Percentiles rank a stretch among this genome's conserved stretches.
These are phyloP conservation scores for Zopfia rhizophila DNA, from an alignment of 2,329 filamentous ascomycete genomes.

Conservation along the genomic window DNA sequence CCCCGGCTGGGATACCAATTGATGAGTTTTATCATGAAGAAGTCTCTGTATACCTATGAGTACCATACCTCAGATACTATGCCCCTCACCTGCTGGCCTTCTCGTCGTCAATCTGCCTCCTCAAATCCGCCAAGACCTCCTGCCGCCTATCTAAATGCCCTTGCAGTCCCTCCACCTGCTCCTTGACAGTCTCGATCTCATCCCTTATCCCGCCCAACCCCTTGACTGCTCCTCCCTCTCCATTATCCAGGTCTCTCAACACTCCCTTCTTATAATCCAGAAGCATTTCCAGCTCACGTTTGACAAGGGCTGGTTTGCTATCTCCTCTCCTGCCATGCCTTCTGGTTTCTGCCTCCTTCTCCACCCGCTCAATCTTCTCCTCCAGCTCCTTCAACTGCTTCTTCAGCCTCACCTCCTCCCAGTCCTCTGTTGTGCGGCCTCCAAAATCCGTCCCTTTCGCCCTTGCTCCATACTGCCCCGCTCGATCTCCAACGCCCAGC, in stretches of 20 bases:
- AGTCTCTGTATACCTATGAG: no score
- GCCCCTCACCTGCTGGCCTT: slow-evolving; percentile 62
- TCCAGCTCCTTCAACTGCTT: slow-evolving; percentile 92
- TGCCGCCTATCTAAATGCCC: slow-evolving; percentile 81
- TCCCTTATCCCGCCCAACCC: slow-evolving; percentile 81
- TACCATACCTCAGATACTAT: no score
- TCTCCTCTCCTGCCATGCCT: slow-evolving; percentile 69
- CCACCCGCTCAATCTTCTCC: slow-evolving; percentile 84
- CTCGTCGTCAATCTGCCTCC: slow-evolving; percentile 87
- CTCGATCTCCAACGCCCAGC: slow-evolving; percentile 79
- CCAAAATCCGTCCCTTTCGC: slow-evolving; percentile 91
- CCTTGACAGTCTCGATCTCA: slow-evolving; percentile 88
- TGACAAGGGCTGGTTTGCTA: slow-evolving; percentile 88
- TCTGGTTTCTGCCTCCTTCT: slow-evolving; percentile 73
- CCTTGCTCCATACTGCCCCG: slow-evolving; percentile 71
- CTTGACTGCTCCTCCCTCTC: slow-evolving; percentile 70
- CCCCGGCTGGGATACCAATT: no score
- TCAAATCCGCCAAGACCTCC: slow-evolving; percentile 78
- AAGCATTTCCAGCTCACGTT: slow-evolving; percentile 91
- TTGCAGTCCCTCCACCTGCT: slow-evolving; percentile 93
- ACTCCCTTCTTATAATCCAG: slow-evolving; percentile 92
- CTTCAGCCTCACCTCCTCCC: slow-evolving; percentile 96
- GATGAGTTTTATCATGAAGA: no score
- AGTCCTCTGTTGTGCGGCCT: slow-evolving; percentile 85
- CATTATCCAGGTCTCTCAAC: slow-evolving; percentile 78